Percentiles rank a stretch among this genome's conserved stretches.
These are phyloP conservation scores for Peniophora sp. DNA, from an alignment of 1,284 basidiomycete genomes.

Conservation along the genomic window DNA sequence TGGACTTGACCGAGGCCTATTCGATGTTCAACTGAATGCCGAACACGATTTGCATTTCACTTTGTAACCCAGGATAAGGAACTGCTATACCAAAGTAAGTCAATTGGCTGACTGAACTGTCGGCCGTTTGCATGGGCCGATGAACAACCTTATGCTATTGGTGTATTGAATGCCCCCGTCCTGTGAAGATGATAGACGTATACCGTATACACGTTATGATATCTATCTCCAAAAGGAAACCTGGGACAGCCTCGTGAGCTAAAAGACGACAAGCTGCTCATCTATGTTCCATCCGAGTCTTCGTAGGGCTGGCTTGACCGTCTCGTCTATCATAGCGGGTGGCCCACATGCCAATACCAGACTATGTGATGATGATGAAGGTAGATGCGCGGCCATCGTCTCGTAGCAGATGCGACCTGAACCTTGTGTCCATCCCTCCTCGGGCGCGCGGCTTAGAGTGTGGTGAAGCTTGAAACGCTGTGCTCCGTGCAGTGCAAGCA, in stretches of 20 bases:
- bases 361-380: constrained; percentile 27
- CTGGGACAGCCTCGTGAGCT: background rate
- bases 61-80: no score
- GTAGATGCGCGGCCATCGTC: constrained; percentile 34
- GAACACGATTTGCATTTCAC: no score
- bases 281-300: constrained; percentile 21
- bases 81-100: no score
- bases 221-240: no score
- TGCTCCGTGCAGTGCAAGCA: constrained; percentile 24
- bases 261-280: constrained; percentile 20
- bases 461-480: constrained; percentile 39
- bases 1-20: no score
- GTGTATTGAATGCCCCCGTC: no score
- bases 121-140: no score
- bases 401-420: constrained; percentile 34
- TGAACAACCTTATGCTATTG: no score
- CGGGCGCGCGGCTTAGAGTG: constrained; percentile 28
- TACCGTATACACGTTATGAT: no score
- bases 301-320: constrained; percentile 17
- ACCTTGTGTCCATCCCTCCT: constrained; percentile 31
- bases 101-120: no score
- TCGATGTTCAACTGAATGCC: no score
- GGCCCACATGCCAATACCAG: constrained; percentile 51
- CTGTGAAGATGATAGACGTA: no score
- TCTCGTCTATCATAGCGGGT: constrained; percentile 28